Conservation (phyloP, 179 eudicot genomes). For the Spergularia azorica region DNA sequence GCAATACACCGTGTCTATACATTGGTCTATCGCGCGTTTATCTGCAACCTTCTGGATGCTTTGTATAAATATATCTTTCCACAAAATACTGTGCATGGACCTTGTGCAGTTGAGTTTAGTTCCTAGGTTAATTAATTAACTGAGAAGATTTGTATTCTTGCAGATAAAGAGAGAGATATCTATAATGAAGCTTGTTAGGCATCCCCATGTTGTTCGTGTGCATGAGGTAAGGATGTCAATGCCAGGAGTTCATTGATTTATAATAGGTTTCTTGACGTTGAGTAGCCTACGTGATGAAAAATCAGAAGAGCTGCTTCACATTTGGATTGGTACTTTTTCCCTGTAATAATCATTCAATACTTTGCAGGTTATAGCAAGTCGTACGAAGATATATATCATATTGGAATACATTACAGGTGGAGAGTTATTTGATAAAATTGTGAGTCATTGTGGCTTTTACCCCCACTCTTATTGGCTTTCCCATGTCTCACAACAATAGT, state of each 20-base stretch:
- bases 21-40: background rate
- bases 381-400: slow-evolving; percentile 88
- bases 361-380: slow-evolving; percentile 86
- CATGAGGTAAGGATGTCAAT: slow-evolving; percentile 57
- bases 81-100: background rate
- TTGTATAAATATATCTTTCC: background rate
- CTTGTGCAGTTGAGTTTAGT: background rate
- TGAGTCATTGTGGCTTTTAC: slow-evolving; percentile 38
- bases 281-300: background rate
- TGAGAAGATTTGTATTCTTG: slow-evolving; percentile 19
- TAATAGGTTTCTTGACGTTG: background rate
- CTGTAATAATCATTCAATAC: slow-evolving; percentile 8
- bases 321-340: background rate
- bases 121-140: background rate
- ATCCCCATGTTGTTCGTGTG: slow-evolving; percentile 91
- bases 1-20: background rate
- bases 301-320: slow-evolving; percentile 5
- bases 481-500: background rate
- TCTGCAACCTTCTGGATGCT: background rate
- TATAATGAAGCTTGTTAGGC: slow-evolving; percentile 92
- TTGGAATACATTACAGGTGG: slow-evolving; percentile 96
- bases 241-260: slow-evolving; percentile 11
- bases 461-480: background rate
- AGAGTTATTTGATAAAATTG: slow-evolving; percentile 94
- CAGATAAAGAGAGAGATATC: slow-evolving; percentile 96